Evolutionary conservation across 352 stramenopile genomes (phyloP).

Genomic region (Phytopythium montanum): DNA sequence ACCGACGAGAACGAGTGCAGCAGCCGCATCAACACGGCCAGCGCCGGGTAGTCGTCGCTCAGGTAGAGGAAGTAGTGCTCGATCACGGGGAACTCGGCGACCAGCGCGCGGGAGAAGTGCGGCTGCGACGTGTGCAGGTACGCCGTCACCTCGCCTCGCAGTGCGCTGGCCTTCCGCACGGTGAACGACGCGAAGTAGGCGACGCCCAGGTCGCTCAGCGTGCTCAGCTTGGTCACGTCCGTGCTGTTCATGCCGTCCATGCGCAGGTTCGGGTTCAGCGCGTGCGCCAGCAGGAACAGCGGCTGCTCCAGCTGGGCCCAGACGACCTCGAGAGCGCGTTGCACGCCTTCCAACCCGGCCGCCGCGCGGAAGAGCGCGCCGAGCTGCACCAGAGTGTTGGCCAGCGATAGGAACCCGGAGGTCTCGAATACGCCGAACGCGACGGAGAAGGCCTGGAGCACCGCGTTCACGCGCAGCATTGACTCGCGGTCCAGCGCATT

Average conservation of each 20-base stretch:
- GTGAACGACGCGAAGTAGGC: slow-evolving; percentile 55
- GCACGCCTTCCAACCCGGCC: slow-evolving; percentile 42
- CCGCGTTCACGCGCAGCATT: slow-evolving; percentile 34
- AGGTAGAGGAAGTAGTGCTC: slow-evolving; percentile 71
- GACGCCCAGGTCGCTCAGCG: slow-evolving; percentile 54
- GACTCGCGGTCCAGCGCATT: slow-evolving; percentile 29
- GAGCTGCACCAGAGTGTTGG: slow-evolving; percentile 43
- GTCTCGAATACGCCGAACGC: slow-evolving; percentile 21
- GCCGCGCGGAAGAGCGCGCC: slow-evolving; percentile 35
- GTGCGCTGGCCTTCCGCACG: slow-evolving; percentile 30
- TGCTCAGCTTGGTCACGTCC: slow-evolving; percentile 51
- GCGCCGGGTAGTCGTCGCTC: slow-evolving; percentile 48
- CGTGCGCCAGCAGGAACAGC: slow-evolving; percentile 58
- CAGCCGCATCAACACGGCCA: slow-evolving; percentile 66
- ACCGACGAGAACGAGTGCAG: slow-evolving; percentile 45
- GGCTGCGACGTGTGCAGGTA: slow-evolving; percentile 58
- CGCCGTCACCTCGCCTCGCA: slow-evolving; percentile 63
- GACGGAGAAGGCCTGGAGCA: slow-evolving; percentile 36
- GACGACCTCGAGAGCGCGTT: slow-evolving; percentile 44
- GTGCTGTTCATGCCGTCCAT: slow-evolving; percentile 32
- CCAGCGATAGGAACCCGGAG: slow-evolving; percentile 21
- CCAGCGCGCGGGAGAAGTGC: slow-evolving; percentile 41
- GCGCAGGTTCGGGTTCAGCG: slow-evolving; percentile 49
- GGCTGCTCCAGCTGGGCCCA: slow-evolving; percentile 64
- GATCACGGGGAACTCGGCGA: slow-evolving; percentile 51